Evolutionary conservation across 179 eudicot genomes (phyloP).

Genomic region (Beta corolliflora): DNA sequence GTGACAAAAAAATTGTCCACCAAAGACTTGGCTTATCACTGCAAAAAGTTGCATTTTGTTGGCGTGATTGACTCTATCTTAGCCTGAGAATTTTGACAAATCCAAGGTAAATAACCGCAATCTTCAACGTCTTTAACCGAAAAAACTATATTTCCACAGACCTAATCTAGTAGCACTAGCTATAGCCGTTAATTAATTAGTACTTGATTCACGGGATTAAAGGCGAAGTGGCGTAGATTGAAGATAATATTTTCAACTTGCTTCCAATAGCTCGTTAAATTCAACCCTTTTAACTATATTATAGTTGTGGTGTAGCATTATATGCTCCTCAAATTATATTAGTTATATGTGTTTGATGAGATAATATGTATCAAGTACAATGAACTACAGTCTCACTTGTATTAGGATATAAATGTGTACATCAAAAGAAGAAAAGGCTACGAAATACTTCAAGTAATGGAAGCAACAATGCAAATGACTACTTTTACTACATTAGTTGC

Average conservation of each 20-base stretch:
- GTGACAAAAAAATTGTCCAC: background rate
- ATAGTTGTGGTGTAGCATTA: too few relatives aligned
- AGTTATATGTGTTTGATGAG: background rate
- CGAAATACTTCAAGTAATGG: background rate
- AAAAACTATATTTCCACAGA: background rate
- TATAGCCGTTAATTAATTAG: background rate
- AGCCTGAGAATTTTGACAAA: background rate
- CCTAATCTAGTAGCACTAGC: background rate
- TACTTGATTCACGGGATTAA: background rate
- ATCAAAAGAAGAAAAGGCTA: background rate
- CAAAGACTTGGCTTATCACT: background rate
- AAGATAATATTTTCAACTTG: too few relatives aligned
- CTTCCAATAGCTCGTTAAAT: too few relatives aligned
- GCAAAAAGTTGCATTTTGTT: background rate
- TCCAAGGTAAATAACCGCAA: background rate
- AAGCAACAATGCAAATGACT: background rate
- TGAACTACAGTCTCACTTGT: background rate
- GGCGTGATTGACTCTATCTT: background rate
- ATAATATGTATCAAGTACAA: background rate
- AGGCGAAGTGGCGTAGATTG: background rate
- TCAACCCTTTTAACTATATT: too few relatives aligned
- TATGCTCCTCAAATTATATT: background rate
- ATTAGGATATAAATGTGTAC: background rate
- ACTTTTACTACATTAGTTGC: background rate
- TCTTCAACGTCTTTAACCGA: slow-evolving; percentile 6